phyloP scores from a whole-genome alignment of 1,284 basidiomycete genomes.

The Moesziomyces sp. region DNA sequence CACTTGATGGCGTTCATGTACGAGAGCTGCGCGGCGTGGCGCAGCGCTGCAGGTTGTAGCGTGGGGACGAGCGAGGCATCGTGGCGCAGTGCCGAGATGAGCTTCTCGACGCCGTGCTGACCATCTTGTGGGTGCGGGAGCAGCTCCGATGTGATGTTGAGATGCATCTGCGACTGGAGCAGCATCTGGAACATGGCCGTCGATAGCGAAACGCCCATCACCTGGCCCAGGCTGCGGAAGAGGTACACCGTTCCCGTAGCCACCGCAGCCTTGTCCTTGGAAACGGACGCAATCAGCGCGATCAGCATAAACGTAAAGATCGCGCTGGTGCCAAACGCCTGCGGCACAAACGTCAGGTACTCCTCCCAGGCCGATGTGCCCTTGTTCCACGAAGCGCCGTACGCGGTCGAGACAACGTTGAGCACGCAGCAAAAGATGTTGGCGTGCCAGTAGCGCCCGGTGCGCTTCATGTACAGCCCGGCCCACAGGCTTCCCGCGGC shows the following conservation, averaged over 20 bases:
- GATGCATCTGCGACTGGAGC: conserved; percentile 74
- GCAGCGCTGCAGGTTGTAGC: conserved; percentile 73
- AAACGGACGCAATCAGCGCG: conserved; percentile 66
- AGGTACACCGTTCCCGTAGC: conserved; percentile 84
- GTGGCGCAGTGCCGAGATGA: conserved; percentile 78
- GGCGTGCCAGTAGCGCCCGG: conserved; percentile 80
- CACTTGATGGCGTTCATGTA: conserved; percentile 83
- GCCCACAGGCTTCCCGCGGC: conserved; percentile 80
- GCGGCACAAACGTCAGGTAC: conserved; percentile 72
- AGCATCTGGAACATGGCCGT: conserved; percentile 81
- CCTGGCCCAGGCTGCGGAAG: conserved; percentile 79
- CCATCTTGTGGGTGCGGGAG: conserved; percentile 69
- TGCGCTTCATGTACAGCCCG: conserved; percentile 82
- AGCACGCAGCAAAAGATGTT: conserved; percentile 73
- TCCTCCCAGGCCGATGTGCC: conserved; percentile 78
- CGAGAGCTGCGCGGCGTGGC: conserved; percentile 79
- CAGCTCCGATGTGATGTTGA: conserved; percentile 74
- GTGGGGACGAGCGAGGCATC: conserved; percentile 81
- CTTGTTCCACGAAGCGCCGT: conserved; percentile 66
- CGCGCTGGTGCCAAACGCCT: conserved; percentile 72
- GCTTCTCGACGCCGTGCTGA: conserved; percentile 69
- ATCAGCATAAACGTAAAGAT: conserved; percentile 83
- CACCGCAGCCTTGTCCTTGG: conserved; percentile 73
- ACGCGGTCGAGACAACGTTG: conserved; percentile 29
- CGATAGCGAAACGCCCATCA: conserved; percentile 80